Base-by-base conservation (phyloP, 2,329 filamentous ascomycete genomes). In the Fusarium sp. region DNA sequence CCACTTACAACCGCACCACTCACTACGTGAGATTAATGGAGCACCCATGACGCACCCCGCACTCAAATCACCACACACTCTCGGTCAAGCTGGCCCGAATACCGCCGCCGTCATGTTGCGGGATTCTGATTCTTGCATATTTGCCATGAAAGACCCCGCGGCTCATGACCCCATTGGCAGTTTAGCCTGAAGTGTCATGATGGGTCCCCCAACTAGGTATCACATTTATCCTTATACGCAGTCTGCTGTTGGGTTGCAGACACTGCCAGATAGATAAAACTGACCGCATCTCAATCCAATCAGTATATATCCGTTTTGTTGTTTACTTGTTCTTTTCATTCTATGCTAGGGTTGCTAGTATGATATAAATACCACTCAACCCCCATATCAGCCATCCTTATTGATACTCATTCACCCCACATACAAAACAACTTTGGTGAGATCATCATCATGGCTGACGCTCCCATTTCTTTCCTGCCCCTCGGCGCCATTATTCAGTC, bases 401-500 rank as follows among this genome's bases (percentile, higher is more conserved):
- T 33, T 41, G 12, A 48, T 26, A 38, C 66, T 48, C 37, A 48
- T 44, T 38, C 44, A 52, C 56, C 37, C 50, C 53, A 38, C 61
- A 45, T 53, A 49, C 38, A 49, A 50, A 15, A 56, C 38, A 40
- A 13, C 18, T 42, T 27, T 45, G 58, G 56, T 73, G 60, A 69
- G 45, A 66, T 50, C 48, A 26, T 38, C 50, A 67, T 42, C 64
- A 86, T 86, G 83, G 72, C 83, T 42, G 79, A 86, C 78, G 82
- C 85, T 40, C 79, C 86, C 45, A 87, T 91, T 76, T 85, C 86
- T 45, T 93, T 95, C 82, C 85, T 95, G 68, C 90, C 92, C 27
- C 86, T 93, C 54, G 93, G 93, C 69, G 93, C 92, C 76, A 93
- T 93, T 79, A 91, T 96, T 79, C 91, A 98, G 80, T 89, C 92